Base-by-base conservation (phyloP, 495 filamentous ascomycete species). In the Astrothelium macrocarpum region DNA sequence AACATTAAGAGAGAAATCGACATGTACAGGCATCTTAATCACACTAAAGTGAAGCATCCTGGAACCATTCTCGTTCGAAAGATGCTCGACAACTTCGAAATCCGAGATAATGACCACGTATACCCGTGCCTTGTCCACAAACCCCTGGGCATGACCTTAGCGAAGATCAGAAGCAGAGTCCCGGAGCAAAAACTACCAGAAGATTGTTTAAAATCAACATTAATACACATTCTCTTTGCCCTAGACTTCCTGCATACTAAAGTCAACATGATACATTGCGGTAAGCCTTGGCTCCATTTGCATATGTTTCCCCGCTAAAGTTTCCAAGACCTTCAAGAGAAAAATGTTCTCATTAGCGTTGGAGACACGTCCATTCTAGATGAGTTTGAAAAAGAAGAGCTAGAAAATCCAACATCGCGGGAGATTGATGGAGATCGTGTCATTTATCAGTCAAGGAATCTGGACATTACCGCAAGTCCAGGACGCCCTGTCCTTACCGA, bases 221-320 rank as follows among this genome's bases (percentile, higher is more conserved):
- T 39, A 7, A 7, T 5, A 7, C 20, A 53, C 32, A 20, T 63
- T 18, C 68, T 80, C 29, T 62, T 69, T 25, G 76, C 73, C 0
- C 69, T 80, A 64, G 74, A 79, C 43, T 78, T 72, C 62, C 65
- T 79, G 16, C 78, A 79, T 56, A 73, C 64, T 0, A 73, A 77
- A 31, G 75, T 73, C 32, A 42, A 73, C 7, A 60, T 78, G 2
- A 73, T 76, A 29, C 78, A 82, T 64, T 74, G 75, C 36, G 79
- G 78, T 78, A 71, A 5, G 25, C 18, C 11, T 25, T 12, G 18
- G 1, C 7, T 26, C 62, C 20, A 9, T 28, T 34, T 5, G 1
- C 10, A 32, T 11, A 18, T 23, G 43, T 28, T n/a, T 25, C n/a
- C 43, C 26, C n/a, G 32, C 1, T 39, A n/a, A 34, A 46, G n/a